Evolutionary conservation across 2,329 filamentous ascomycete genomes (phyloP).

Genomic region (Colletotrichum eleusines): DNA sequence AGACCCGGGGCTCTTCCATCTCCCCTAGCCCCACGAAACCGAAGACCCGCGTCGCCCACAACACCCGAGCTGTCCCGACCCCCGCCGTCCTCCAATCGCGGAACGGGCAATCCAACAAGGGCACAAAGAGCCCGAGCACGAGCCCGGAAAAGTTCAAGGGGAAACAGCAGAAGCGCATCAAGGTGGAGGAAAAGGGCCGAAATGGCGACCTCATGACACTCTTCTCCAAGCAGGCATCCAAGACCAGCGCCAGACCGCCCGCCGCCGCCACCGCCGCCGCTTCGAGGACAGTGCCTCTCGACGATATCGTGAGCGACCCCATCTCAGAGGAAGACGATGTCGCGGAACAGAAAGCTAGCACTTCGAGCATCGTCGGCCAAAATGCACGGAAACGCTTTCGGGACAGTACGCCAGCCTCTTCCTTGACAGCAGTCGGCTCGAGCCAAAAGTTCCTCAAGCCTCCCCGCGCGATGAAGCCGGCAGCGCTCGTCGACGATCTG

Average conservation of each 20-base stretch:
- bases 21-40: constrained; percentile 58
- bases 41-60: constrained; percentile 2
- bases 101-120: constrained; percentile 44
- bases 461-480: constrained; percentile 48
- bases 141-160: constrained; percentile 63
- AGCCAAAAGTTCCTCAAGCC: constrained; percentile 68
- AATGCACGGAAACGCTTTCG: constrained; percentile 67
- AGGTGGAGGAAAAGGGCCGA: constrained; percentile 63
- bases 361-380: constrained; percentile 67
- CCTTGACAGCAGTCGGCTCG: constrained; percentile 45
- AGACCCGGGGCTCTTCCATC: constrained; percentile 49
- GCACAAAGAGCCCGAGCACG: constrained; percentile 54
- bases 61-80: constrained; percentile 7
- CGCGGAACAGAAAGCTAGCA: constrained; percentile 61
- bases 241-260: constrained; percentile 46
- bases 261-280: neutral
- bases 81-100: constrained; percentile 45
- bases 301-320: constrained; percentile 66
- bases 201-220: constrained; percentile 69
- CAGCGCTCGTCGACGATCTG: constrained; percentile 63
- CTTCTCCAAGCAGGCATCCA: constrained; percentile 72
- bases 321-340: constrained; percentile 73
- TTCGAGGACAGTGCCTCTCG: constrained; percentile 52
- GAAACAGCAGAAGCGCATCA: constrained; percentile 50
- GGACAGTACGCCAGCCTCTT: constrained; percentile 46